These are phyloP conservation scores for Wickerhamomyces xylosicus DNA, from an alignment of 805 yeast genomes.

Conservation along the genomic window DNA sequence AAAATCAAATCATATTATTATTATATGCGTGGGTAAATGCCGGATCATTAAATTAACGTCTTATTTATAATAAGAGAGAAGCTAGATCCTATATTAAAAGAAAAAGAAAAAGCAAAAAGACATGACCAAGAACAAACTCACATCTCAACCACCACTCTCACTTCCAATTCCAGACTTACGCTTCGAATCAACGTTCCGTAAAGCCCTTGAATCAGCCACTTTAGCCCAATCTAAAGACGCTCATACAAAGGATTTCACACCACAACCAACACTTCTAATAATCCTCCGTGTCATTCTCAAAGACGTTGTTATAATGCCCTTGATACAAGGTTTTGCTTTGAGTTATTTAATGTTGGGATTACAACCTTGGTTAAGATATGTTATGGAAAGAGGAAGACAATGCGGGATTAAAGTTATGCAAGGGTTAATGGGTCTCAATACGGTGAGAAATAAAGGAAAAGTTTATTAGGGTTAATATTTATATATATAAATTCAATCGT, in stretches of 20 bases:
- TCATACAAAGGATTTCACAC: neutral
- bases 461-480: too few species aligned
- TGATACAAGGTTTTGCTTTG: conserved; percentile 41
- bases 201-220: conserved; percentile 18
- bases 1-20: too few species aligned
- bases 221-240: conserved; percentile 3
- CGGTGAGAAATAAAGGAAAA: too few species aligned
- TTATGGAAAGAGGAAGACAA: conserved; percentile 17
- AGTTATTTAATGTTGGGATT: conserved; percentile 28
- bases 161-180: conserved; percentile 48
- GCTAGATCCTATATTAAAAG: too few species aligned
- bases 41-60: too few species aligned
- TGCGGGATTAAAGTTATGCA: conserved; percentile 10
- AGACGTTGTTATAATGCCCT: conserved; percentile 44
- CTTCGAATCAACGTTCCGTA: conserved; percentile 51
- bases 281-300: conserved; percentile 37
- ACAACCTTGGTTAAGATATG: conserved; percentile 24
- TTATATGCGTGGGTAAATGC: too few species aligned
- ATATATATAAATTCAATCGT: too few species aligned
- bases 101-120: too few species aligned
- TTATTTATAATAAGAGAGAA: too few species aligned
- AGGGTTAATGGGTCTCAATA: too few species aligned
- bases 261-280: conserved; percentile 28
- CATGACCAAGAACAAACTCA: too few species aligned
- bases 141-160: neutral